These are phyloP conservation scores for Fusarium sp. DNA, from an alignment of 2,329 filamentous ascomycete genomes.

Conservation along the genomic window DNA sequence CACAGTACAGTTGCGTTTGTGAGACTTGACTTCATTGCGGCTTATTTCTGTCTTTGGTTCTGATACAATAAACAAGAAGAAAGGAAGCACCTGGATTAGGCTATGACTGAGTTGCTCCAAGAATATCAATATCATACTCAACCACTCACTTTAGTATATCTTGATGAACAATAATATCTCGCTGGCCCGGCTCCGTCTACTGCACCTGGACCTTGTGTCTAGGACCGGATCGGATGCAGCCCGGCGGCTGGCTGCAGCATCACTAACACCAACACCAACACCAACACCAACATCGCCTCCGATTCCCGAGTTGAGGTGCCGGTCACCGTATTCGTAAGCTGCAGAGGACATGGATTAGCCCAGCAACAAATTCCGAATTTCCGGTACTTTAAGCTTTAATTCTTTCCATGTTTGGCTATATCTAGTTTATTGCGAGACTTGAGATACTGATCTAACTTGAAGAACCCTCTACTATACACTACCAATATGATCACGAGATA, in stretches of 20 bases:
- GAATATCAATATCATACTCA: background rate
- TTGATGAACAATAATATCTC: background rate
- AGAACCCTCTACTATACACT: background rate
- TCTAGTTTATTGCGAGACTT: background rate
- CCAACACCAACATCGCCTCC: background rate
- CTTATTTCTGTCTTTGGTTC: background rate
- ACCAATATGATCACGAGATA: background rate
- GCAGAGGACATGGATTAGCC: background rate
- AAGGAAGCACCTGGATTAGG: background rate
- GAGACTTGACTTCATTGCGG: background rate
- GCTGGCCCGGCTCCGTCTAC: slow-evolving; percentile 7
- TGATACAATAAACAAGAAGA: background rate
- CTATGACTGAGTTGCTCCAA: too few relatives aligned
- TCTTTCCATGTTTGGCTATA: background rate
- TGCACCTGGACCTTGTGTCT: background rate
- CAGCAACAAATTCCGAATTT: background rate
- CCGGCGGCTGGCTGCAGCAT: slow-evolving; percentile 20
- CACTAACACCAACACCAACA: slow-evolving; percentile 1
- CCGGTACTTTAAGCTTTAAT: background rate
- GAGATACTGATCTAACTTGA: background rate
- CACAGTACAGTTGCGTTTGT: background rate
- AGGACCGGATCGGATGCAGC: slow-evolving; percentile 14
- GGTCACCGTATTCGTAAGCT: slow-evolving; percentile 35
- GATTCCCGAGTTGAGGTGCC: slow-evolving; percentile 34
- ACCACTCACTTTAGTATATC: background rate